phyloP scores from a whole-genome alignment of 345 rosid genomes.

The Euphorbia peplus region DNA sequence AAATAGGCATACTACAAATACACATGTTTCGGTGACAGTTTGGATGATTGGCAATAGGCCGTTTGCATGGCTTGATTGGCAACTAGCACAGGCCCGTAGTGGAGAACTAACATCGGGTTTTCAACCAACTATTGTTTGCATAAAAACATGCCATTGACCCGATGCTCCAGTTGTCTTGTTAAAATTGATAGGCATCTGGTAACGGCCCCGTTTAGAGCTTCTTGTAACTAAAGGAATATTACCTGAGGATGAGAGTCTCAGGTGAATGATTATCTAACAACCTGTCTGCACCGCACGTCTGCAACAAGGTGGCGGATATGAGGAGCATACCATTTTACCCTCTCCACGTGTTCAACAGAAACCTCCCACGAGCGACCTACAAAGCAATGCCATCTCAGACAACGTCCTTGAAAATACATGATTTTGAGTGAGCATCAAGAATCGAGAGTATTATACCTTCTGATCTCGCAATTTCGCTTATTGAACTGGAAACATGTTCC shows the following conservation, averaged over 20 bases:
- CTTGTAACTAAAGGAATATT: background rate
- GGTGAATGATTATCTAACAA: slow-evolving; percentile 4
- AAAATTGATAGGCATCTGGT: background rate
- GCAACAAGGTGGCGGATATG: slow-evolving; percentile 89
- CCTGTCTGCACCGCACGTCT: slow-evolving; percentile 62
- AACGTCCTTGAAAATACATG: background rate
- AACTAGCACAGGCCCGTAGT: too few species aligned
- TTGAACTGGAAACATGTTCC: slow-evolving; percentile 46
- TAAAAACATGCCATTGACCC: too few species aligned
- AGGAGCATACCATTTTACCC: slow-evolving; percentile 96
- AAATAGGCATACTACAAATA: background rate
- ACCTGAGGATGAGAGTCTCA: background rate
- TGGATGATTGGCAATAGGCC: too few species aligned
- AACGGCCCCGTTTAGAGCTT: too few species aligned
- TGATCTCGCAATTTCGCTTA: slow-evolving; percentile 55
- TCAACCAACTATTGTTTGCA: too few species aligned
- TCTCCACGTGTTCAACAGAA: slow-evolving; percentile 60
- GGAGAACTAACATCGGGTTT: too few species aligned
- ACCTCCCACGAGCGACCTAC: slow-evolving; percentile 80
- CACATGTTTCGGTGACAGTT: too few species aligned
- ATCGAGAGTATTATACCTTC: slow-evolving; percentile 49
- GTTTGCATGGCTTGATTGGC: too few species aligned
- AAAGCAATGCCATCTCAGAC: slow-evolving; percentile 15
- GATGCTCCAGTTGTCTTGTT: background rate
- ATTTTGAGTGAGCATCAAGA: background rate